Evolutionary conservation across 2,329 filamentous ascomycete genomes (phyloP).

Genomic region (Apiospora kogelbergensis): DNA sequence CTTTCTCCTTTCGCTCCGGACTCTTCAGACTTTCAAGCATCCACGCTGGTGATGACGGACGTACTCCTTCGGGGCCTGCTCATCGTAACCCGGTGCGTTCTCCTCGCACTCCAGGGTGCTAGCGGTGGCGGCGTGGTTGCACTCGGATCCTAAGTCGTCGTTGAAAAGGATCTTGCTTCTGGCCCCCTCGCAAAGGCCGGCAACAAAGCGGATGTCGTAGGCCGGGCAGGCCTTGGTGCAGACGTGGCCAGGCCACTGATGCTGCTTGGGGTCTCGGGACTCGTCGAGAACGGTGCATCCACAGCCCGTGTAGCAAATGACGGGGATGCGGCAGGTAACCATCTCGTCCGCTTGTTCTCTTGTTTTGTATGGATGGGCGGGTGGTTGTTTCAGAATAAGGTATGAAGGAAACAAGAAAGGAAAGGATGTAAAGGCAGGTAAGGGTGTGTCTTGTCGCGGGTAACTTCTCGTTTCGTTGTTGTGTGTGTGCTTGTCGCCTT

Average conservation of each 20-base stretch:
- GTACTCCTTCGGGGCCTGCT: background rate
- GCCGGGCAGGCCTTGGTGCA: constrained; percentile 1
- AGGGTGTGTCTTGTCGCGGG: background rate
- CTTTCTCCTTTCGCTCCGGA: too few species aligned
- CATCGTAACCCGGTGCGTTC: background rate
- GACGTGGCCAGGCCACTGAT: background rate
- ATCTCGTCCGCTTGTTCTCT: background rate
- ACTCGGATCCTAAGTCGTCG: background rate
- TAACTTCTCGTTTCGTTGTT: background rate
- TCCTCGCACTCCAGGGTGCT: background rate
- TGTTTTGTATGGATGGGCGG: background rate
- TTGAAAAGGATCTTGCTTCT: background rate
- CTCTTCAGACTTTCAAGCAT: background rate
- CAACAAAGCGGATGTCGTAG: background rate
- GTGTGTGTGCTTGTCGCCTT: background rate
- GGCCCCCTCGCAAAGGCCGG: background rate
- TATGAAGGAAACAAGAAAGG: background rate
- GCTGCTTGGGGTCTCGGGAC: background rate
- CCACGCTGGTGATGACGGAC: background rate
- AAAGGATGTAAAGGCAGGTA: background rate
- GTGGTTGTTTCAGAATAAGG: background rate
- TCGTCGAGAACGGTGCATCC: constrained; percentile 7
- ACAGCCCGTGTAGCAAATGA: background rate
- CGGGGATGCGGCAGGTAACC: constrained; percentile 1
- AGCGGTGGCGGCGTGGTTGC: background rate